phyloP scores from a whole-genome alignment of 345 rosid genomes.

The Microthlaspi erraticum region DNA sequence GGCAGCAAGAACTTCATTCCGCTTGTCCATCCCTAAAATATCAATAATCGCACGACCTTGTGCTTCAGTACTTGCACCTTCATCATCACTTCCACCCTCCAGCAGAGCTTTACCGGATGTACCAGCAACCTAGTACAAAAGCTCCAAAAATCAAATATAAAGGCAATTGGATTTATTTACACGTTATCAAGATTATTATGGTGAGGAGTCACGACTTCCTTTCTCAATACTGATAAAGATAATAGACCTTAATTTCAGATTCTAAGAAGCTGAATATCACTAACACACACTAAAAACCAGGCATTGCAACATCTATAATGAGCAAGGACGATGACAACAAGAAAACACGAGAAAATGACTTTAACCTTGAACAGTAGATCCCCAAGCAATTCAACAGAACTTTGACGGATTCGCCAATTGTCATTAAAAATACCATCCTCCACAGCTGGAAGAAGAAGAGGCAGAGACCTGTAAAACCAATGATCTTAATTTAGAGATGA shows the following conservation, averaged over 20 bases:
- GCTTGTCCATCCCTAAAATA: slow-evolving; percentile 92
- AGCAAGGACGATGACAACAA: slow-evolving; percentile 15
- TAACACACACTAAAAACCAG: slow-evolving; percentile 2
- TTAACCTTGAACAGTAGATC: slow-evolving; percentile 93
- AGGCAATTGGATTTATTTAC: slow-evolving; percentile 5
- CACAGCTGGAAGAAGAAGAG: slow-evolving; percentile 98
- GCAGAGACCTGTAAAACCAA: slow-evolving; percentile 69
- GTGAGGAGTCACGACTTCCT: slow-evolving; percentile 9
- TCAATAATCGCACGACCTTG: slow-evolving; percentile 99
- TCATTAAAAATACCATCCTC: slow-evolving; percentile 98
- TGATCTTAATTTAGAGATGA: neutral
- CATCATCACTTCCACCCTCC: slow-evolving; percentile 99
- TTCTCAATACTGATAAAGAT: neutral
- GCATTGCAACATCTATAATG: slow-evolving; percentile 24
- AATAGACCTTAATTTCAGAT: neutral
- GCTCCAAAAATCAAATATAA: slow-evolving; percentile 20
- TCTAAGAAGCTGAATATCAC: slow-evolving; percentile 5
- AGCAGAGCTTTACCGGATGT: slow-evolving; percentile 98
- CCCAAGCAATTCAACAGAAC: slow-evolving; percentile 96
- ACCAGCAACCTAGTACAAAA: slow-evolving; percentile 84
- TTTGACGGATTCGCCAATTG: slow-evolving; percentile 98
- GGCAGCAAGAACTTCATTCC: slow-evolving; percentile 98
- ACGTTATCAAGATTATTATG: neutral
- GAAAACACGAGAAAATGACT: neutral
- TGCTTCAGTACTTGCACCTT: slow-evolving; percentile 99